These are phyloP conservation scores for Plantago major DNA, from an alignment of 257 asterid genomes.

Conservation along the genomic window DNA sequence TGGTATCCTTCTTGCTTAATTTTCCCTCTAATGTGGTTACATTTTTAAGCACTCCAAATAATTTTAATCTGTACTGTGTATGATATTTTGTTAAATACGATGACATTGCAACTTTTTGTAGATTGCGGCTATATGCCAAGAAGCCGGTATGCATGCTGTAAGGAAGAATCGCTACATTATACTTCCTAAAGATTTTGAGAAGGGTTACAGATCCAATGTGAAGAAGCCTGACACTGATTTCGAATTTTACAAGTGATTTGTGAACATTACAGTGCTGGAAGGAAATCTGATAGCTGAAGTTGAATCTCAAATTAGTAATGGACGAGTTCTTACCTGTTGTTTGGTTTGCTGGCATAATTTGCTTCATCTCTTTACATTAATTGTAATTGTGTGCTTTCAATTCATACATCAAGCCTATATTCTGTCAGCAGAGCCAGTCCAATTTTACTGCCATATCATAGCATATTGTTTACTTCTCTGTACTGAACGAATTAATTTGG, in stretches of 20 bases:
- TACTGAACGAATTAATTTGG: too few species aligned
- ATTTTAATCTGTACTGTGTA: background rate
- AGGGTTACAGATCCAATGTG: constrained; percentile 83
- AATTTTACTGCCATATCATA: too few species aligned
- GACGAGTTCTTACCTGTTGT: too few species aligned
- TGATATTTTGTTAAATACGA: too few species aligned
- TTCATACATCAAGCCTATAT: too few species aligned
- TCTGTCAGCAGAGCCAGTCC: too few species aligned
- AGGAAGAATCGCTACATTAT: constrained; percentile 83
- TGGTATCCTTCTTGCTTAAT: constrained; percentile 18
- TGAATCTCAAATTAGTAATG: too few species aligned
- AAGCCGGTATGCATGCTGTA: constrained; percentile 92
- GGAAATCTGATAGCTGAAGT: too few species aligned
- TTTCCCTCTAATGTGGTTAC: background rate
- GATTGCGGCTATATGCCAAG: constrained; percentile 87
- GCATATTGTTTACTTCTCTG: too few species aligned
- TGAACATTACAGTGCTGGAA: background rate
- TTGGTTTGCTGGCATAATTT: too few species aligned
- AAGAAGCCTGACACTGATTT: constrained; percentile 90
- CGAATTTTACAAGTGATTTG: constrained; percentile 65
- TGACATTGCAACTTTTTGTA: constrained; percentile 23
- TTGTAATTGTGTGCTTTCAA: too few species aligned
- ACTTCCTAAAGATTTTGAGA: constrained; percentile 85
- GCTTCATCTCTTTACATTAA: too few species aligned
- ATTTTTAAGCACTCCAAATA: background rate